Percentiles rank a stretch among this genome's conserved stretches.
Conservation (phyloP, 345 rosid species). For the Nasturtium officinale region DNA sequence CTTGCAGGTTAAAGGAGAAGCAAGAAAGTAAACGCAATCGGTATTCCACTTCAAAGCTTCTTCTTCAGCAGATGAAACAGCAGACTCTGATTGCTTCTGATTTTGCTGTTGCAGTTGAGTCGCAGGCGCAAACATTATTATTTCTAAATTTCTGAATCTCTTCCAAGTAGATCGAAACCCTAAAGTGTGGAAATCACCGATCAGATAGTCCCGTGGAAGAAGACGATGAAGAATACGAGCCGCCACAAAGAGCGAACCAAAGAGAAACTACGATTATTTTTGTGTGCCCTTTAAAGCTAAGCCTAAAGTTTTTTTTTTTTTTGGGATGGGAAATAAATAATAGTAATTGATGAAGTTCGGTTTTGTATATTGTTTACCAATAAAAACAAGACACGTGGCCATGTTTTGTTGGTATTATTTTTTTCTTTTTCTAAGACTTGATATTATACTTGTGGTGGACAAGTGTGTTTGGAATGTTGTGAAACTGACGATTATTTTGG, state of each 20-base stretch:
- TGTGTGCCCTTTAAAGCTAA: conserved; percentile 34
- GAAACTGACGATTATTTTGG: background rate
- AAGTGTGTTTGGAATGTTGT: conserved; percentile 13
- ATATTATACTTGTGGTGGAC: background rate
- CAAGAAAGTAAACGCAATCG: conserved; percentile 94
- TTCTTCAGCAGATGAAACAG: conserved; percentile 55
- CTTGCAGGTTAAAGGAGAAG: conserved; percentile 96
- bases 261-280: conserved; percentile 32
- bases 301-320: conserved; percentile 29
- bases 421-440: background rate
- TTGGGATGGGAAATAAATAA: background rate
- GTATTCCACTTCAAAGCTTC: conserved; percentile 90
- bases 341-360: conserved; percentile 26
- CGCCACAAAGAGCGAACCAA: conserved; percentile 45
- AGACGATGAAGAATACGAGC: conserved; percentile 37
- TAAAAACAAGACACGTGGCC: background rate
- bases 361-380: conserved; percentile 2
- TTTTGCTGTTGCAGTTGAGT: conserved; percentile 48
- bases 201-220: conserved; percentile 22
- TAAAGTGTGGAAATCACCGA: conserved; percentile 3
- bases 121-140: conserved; percentile 62
- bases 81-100: conserved; percentile 39
- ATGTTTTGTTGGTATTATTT: background rate
- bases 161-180: conserved; percentile 28
- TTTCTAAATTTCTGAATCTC: conserved; percentile 26